Evolutionary conservation across 139 green algal genomes (phyloP).

Genomic region (Edaphochlamys debaryana): DNA sequence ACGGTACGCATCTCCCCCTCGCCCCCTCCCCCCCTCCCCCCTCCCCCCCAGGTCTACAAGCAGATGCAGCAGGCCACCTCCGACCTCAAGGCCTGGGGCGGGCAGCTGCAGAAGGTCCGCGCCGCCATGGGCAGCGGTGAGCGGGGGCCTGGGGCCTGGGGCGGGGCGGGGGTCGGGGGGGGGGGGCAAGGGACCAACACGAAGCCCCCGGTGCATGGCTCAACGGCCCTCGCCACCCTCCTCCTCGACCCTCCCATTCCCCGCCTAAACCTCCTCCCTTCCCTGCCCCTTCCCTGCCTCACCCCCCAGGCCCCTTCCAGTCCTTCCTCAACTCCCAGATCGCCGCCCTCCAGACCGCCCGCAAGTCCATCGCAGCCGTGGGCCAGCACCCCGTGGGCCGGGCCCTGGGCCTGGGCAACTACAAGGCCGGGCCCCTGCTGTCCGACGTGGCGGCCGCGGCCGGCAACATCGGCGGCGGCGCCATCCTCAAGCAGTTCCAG

Average conservation of each 20-base stretch:
- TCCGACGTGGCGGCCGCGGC: no score
- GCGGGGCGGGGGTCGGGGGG: no score
- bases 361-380: neutral
- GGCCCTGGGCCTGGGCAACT: no score
- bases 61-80: neutral
- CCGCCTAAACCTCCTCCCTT: neutral
- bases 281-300: neutral
- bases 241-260: neutral
- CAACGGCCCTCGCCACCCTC: neutral
- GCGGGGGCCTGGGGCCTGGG: neutral
- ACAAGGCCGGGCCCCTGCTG: no score
- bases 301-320: slow-evolving; percentile 2
- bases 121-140: neutral
- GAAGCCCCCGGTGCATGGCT: neutral
- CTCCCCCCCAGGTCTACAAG: neutral
- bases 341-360: neutral
- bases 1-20: no score
- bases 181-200: no score
- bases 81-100: neutral
- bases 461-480: no score
- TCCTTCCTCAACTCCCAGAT: neutral
- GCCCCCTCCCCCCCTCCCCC: no score
- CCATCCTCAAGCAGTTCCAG: no score
- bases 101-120: neutral
- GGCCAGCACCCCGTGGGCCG: no score